Percentiles rank a stretch among this genome's conserved stretches.
Evolutionary conservation across 805 yeast species (phyloP).

Genomic region (Vanderwaltozyma tropicalis): DNA sequence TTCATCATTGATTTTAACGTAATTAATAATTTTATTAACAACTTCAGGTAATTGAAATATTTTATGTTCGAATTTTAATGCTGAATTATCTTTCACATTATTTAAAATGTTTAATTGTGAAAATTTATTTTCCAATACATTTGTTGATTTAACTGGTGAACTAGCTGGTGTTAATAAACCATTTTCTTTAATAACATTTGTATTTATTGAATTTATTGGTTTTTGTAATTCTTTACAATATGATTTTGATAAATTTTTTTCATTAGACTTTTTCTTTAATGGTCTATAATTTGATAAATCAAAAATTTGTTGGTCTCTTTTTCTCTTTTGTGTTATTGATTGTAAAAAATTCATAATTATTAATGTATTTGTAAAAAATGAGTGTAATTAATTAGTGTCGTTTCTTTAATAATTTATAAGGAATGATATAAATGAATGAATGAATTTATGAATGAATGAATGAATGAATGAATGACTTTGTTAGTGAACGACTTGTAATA

Average conservation of each 20-base stretch:
- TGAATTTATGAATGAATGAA: too few relatives aligned
- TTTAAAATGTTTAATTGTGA: constrained; percentile 4
- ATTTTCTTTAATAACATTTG: neutral
- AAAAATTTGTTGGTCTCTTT: constrained; percentile 8
- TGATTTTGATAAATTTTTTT: neutral
- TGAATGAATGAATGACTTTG: too few relatives aligned
- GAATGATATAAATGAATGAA: too few relatives aligned
- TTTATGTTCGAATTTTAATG: constrained; percentile 13
- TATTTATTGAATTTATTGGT: neutral
- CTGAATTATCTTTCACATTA: neutral
- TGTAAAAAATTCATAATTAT: constrained; percentile 6
- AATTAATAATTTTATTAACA: constrained; percentile 45
- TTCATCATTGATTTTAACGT: constrained; percentile 36
- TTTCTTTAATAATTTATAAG: too few relatives aligned
- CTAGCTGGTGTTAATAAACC: constrained; percentile 2
- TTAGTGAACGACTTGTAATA: too few relatives aligned
- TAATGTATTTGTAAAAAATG: too few relatives aligned
- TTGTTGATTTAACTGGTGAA: constrained; percentile 1
- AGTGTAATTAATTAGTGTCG: too few relatives aligned
- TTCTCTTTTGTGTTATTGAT: constrained; percentile 7
- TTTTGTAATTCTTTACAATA: too few relatives aligned
- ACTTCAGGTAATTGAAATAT: constrained; percentile 75
- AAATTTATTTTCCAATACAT: constrained; percentile 4
- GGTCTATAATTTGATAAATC: constrained; percentile 7
- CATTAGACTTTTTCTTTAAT: constrained; percentile 6